Conservation (phyloP, 352 stramenopile genomes). For the Pythium utonaiense region DNA sequence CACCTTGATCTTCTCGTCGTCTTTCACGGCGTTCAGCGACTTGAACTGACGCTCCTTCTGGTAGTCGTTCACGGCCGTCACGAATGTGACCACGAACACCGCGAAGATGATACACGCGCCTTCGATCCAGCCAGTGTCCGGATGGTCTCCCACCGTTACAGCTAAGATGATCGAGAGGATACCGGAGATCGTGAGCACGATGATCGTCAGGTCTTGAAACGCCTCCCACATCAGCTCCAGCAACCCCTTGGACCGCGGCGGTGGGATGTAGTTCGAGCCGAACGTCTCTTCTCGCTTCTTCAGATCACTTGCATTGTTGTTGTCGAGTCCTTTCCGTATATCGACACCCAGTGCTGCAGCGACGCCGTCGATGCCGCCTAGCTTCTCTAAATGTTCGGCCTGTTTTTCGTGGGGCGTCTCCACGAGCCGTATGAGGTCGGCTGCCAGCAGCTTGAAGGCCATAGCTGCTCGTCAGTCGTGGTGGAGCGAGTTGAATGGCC, state of each 20-base stretch:
- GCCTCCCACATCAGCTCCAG: constrained; percentile 87
- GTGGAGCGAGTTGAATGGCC: neutral
- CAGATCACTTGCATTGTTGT: constrained; percentile 39
- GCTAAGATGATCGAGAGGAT: constrained; percentile 53
- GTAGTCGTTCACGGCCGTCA: constrained; percentile 91
- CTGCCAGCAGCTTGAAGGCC: neutral
- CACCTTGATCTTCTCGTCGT: constrained; percentile 84
- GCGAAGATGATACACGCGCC: constrained; percentile 90
- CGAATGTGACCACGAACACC: constrained; percentile 87
- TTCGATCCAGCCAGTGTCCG: constrained; percentile 85
- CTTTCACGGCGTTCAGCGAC: constrained; percentile 79
- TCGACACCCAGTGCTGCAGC: constrained; percentile 41
- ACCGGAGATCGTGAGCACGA: constrained; percentile 52
- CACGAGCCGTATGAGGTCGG: constrained; percentile 65
- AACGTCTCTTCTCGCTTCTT: constrained; percentile 52
- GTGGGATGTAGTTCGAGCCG: constrained; percentile 68
- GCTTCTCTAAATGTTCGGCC: constrained; percentile 44
- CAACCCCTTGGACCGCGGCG: constrained; percentile 42
- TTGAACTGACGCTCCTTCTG: constrained; percentile 91
- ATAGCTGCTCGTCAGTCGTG: too few relatives aligned
- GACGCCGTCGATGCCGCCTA: constrained; percentile 57
- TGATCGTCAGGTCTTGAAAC: constrained; percentile 82
- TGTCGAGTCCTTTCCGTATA: constrained; percentile 46
- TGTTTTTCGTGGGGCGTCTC: constrained; percentile 64
- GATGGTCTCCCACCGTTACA: constrained; percentile 51